Percentiles rank a stretch among this genome's conserved stretches.
Conservation (phyloP, 805 yeast species). For the Lipomyces mesembrius region DNA sequence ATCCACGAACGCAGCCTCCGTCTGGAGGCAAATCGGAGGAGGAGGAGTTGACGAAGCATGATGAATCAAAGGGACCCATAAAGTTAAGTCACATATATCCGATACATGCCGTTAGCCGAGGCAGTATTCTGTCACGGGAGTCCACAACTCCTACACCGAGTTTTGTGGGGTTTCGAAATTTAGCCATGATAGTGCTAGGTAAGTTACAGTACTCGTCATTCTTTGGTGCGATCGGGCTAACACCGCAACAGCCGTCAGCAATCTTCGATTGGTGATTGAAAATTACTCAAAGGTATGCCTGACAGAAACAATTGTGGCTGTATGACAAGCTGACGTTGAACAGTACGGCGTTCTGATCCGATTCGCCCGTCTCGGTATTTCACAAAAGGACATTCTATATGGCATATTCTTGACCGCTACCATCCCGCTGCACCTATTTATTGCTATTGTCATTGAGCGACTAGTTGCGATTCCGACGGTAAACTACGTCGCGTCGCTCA, state of each 20-base stretch:
- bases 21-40: background rate
- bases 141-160: slow-evolving; percentile 39
- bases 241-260: slow-evolving; percentile 43
- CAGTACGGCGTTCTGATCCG: slow-evolving; percentile 47
- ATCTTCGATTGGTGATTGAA: slow-evolving; percentile 48
- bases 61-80: background rate
- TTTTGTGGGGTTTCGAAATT: slow-evolving; percentile 49
- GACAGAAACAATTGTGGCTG: background rate
- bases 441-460: slow-evolving; percentile 48
- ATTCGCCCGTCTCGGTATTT: slow-evolving; percentile 44
- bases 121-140: slow-evolving; percentile 34
- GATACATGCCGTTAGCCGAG: slow-evolving; percentile 25
- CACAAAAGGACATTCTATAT: slow-evolving; percentile 43
- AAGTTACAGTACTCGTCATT: background rate
- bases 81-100: slow-evolving; percentile 33
- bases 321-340: background rate
- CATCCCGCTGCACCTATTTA: slow-evolving; percentile 47
- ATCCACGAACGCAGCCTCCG: background rate
- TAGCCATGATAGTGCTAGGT: slow-evolving; percentile 48
- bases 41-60: background rate
- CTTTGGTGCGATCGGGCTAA: background rate
- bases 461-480: slow-evolving; percentile 41
- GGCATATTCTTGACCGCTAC: slow-evolving; percentile 41
- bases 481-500: slow-evolving; percentile 14
- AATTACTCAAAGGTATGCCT: slow-evolving; percentile 44